Base-by-base conservation (phyloP, 441 rosid genomes). In the Isatis lusitanica region DNA sequence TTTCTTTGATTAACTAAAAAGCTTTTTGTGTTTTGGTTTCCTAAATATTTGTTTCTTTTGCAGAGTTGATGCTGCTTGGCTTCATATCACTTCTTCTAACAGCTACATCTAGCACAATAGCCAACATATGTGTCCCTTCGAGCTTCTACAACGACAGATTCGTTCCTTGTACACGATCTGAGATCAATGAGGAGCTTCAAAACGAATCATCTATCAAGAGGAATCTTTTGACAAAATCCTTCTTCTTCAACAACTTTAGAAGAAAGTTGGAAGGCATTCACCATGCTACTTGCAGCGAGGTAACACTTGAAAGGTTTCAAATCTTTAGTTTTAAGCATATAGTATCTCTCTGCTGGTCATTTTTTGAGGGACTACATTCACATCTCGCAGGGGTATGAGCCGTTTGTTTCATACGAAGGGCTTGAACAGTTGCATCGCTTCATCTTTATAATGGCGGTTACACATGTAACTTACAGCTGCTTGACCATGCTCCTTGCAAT, bases 31-130 rank as follows among this genome's bases (percentile, higher is more conserved):
- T 66, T 63, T 63, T 65, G 38, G 24, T 21, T 68, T 33, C 52
- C 38, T 72, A 7, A 15, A 56, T 70, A 16, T 9, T 43, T 60
- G n/a, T 59, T 6, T 63, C 10, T 8, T 28, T 8, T 72, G 59
- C 88, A 93, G 98, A 93, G 85, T 79, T 93, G 89, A 93, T 91
- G 98, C 88, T 93, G 82, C 98, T 93, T 60, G 98, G 97, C 42
- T 93, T 90, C 84, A 93, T 93, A 74, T 93, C 98, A 69, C 96
- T 93, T 73, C 87, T 93, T 74, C 84, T 93, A 31, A 86, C 94
- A 44, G 96, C 98, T 39, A 85, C 92, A 57, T 93, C 98, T 8
- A 83, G 87, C 76, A 43, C 81, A 21, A 91, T 93, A 77, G 81
- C 98, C 74, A 83, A 82, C 81, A 85, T 90, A 35, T 93, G 98